Base-by-base conservation (phyloP, 1,139 yeast genomes). In the Insectozyma bohioensis region DNA sequence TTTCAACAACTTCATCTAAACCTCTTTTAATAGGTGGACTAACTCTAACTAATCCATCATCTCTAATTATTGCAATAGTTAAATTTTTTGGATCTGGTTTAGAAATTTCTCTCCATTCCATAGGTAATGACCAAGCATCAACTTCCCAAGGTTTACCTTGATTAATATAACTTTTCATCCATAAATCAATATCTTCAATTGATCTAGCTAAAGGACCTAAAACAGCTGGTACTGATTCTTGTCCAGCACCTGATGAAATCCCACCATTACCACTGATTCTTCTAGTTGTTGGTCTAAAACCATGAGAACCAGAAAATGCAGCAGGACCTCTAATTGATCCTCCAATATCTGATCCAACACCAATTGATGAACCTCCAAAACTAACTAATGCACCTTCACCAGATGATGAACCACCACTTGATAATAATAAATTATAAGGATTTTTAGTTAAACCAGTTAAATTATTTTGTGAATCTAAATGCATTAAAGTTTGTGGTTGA, bases 261-360 rank as follows among this genome's bases (percentile, higher is more conserved):
- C 77, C 73, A 20, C 83, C 80, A 33, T 47, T 41, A 32, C 58
- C 52, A 6, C 83, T 69, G 31, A 80, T 58, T 58, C 90, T 69
- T 52, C 77, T 75, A 4, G 82, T 63, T 6, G 86, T 67, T 26
- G 90, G 90, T 56, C 85, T 75, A 40, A 83, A 64, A 12, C 88
- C 92, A 52, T 65, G 75, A 39, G 74, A 56, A 15, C 87, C 87
- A 30, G 80, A 72, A 51, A 69, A 82, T 0, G 86, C 87, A 20
- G 90, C 84, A 2, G 92, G 94, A 6, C 73, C 79, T 51, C 92
- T 72, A 43, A 84, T 79, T 2, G 85, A 78, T 1, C 92, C 94
- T 40, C 92, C 94, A 46, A 84, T 82, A 56, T 84, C 94, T 25
- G 85, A 73, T 12, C 92, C 92, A 37, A 83, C 67, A 28, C 90